Evolutionary conservation across 345 rosid species (phyloP).

Genomic region (Aquilaria malaccensis): DNA sequence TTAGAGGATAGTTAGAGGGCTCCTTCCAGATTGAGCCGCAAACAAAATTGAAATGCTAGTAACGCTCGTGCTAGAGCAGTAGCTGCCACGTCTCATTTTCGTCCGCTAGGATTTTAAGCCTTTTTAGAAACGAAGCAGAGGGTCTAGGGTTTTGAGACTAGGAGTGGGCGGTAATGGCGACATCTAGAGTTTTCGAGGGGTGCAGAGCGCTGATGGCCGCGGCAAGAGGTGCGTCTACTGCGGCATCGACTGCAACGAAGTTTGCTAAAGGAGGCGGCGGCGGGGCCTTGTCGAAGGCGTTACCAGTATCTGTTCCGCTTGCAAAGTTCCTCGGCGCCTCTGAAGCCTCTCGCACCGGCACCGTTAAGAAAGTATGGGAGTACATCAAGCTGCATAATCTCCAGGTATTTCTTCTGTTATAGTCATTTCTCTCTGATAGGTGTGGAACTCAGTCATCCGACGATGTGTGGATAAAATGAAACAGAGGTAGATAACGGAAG

Average conservation of each 20-base stretch:
- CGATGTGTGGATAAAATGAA: not conserved
- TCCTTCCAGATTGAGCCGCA: too few species aligned
- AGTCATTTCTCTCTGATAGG: not conserved
- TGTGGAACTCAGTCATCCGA: not conserved
- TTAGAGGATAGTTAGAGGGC: too few species aligned
- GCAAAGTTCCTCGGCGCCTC: slow-evolving; percentile 50
- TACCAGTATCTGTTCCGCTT: slow-evolving; percentile 65
- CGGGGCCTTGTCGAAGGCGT: slow-evolving; percentile 26
- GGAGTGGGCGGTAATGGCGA: slow-evolving; percentile 3
- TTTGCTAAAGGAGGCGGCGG: slow-evolving; percentile 24
- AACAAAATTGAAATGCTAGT: too few species aligned
- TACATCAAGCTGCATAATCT: slow-evolving; percentile 65
- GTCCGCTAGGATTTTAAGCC: too few species aligned
- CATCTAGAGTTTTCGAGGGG: slow-evolving; percentile 48
- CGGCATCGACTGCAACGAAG: slow-evolving; percentile 20
- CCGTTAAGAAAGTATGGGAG: slow-evolving; percentile 64
- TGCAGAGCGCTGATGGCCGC: slow-evolving; percentile 43
- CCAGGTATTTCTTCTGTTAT: slow-evolving; percentile 42
- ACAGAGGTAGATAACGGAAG: too few species aligned
- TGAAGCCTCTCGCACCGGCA: slow-evolving; percentile 56
- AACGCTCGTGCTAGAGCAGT: too few species aligned
- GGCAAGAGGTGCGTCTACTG: slow-evolving; percentile 20
- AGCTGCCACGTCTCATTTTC: too few species aligned
- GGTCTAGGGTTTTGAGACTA: too few species aligned
- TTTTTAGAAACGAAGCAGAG: too few species aligned